Evolutionary conservation across 2,329 filamentous ascomycete species (phyloP).

Genomic region (Xylariaceae sp.): DNA sequence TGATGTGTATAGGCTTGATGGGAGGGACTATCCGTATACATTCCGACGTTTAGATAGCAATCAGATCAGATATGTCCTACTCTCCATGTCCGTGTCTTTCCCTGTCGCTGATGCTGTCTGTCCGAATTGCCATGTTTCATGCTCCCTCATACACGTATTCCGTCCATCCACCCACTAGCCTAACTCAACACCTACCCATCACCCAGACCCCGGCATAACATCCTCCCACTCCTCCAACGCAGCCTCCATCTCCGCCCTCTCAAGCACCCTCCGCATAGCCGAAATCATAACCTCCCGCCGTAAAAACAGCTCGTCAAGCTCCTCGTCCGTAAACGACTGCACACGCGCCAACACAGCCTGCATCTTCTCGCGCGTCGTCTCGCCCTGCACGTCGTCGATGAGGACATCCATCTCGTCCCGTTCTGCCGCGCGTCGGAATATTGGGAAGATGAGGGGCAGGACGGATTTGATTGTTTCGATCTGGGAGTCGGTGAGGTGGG

Average conservation of each 20-base stretch:
- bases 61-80: too few species aligned
- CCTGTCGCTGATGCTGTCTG: too few species aligned
- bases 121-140: too few species aligned
- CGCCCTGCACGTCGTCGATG: neutral
- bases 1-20: too few species aligned
- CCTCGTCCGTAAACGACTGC: neutral
- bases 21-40: too few species aligned
- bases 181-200: neutral
- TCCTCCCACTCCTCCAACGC: slow-evolving; percentile 9
- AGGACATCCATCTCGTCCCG: slow-evolving; percentile 1
- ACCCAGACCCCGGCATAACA: neutral
- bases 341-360: slow-evolving; percentile 5
- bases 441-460: too few species aligned
- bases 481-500: too few species aligned
- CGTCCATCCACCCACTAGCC: neutral
- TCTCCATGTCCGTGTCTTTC: too few species aligned
- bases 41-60: too few species aligned
- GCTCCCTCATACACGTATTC: too few species aligned
- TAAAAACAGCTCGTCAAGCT: slow-evolving; percentile 10
- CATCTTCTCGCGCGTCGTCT: slow-evolving; percentile 10
- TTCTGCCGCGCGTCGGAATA: neutral
- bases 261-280: slow-evolving; percentile 3
- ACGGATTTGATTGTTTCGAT: too few species aligned
- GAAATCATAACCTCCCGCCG: slow-evolving; percentile 1
- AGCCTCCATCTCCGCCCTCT: slow-evolving; percentile 1